Percentiles rank a stretch among this genome's conserved stretches.
Evolutionary conservation across 768 basidiomycete genomes (phyloP).

Genomic region (Russula griseocarnosa): DNA sequence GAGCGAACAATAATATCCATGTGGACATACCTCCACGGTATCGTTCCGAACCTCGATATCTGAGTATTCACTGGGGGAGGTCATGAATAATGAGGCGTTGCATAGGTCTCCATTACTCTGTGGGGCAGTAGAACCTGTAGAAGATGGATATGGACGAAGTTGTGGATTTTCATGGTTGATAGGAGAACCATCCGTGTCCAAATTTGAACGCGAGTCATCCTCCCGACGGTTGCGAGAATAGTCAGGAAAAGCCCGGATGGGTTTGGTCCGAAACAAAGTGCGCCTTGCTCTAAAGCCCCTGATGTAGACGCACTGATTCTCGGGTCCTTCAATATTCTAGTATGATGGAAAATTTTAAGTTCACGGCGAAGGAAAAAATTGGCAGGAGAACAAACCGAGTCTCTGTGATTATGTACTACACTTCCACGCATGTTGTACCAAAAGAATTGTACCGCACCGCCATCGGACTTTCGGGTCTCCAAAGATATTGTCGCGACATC

Average conservation of each 20-base stretch:
- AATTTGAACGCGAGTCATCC: too few relatives aligned
- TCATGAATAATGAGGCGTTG: too few relatives aligned
- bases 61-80: too few relatives aligned
- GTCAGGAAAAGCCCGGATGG: neutral
- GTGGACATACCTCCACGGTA: slow-evolving; percentile 10
- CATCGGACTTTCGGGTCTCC: too few relatives aligned
- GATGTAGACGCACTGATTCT: slow-evolving; percentile 17
- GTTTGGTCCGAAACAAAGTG: neutral
- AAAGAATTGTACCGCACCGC: neutral
- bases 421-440: neutral
- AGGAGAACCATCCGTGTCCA: too few relatives aligned
- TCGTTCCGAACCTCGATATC: too few relatives aligned
- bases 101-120: too few relatives aligned
- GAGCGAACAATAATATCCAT: neutral
- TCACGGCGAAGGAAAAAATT: neutral
- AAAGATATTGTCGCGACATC: neutral
- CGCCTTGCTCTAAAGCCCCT: slow-evolving; percentile 19
- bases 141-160: too few relatives aligned
- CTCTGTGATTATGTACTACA: neutral
- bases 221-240: neutral
- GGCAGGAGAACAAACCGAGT: neutral
- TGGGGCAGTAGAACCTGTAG: too few relatives aligned
- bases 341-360: neutral
- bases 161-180: too few relatives aligned
- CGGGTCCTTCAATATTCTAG: neutral